phyloP scores from a whole-genome alignment of 2,329 filamentous ascomycete species.

The Trichothecium roseum region DNA sequence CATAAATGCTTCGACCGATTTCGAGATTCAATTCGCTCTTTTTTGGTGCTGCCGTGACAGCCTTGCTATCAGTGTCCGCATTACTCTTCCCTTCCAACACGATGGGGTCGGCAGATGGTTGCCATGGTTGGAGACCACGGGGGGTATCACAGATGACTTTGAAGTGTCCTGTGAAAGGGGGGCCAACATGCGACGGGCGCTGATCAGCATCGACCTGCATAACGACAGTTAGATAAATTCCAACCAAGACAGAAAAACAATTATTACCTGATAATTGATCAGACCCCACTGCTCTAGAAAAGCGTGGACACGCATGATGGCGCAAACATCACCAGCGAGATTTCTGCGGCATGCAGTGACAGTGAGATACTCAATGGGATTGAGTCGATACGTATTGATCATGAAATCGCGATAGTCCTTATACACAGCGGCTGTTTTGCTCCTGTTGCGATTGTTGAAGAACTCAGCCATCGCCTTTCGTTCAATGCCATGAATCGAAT shows the following conservation, averaged over 20 bases:
- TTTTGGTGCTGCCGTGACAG: constrained; percentile 50
- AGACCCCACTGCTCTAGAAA: constrained; percentile 98
- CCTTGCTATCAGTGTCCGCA: constrained; percentile 62
- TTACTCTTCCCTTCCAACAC: constrained; percentile 51
- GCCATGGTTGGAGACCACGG: constrained; percentile 86
- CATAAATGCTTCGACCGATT: constrained; percentile 90
- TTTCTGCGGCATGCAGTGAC: constrained; percentile 94
- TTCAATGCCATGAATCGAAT: constrained; percentile 80
- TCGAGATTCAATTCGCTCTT: constrained; percentile 87
- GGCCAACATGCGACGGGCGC: constrained; percentile 86
- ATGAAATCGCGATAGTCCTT: constrained; percentile 99
- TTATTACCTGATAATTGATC: constrained; percentile 91
- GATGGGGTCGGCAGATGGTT: constrained; percentile 71
- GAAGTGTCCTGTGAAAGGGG: constrained; percentile 96
- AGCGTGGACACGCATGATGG: constrained; percentile 96
- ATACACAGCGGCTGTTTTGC: constrained; percentile 94
- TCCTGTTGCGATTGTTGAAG: constrained; percentile 96
- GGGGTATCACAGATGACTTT: constrained; percentile 92
- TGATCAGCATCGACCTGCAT: constrained; percentile 90
- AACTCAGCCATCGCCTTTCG: constrained; percentile 94
- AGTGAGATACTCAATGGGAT: constrained; percentile 91
- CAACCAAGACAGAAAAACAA: neutral
- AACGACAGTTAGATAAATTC: neutral
- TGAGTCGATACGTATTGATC: constrained; percentile 97
- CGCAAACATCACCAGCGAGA: constrained; percentile 92